These are phyloP conservation scores for Hemileccinum impolitum DNA, from an alignment of 768 basidiomycete species.

Conservation along the genomic window DNA sequence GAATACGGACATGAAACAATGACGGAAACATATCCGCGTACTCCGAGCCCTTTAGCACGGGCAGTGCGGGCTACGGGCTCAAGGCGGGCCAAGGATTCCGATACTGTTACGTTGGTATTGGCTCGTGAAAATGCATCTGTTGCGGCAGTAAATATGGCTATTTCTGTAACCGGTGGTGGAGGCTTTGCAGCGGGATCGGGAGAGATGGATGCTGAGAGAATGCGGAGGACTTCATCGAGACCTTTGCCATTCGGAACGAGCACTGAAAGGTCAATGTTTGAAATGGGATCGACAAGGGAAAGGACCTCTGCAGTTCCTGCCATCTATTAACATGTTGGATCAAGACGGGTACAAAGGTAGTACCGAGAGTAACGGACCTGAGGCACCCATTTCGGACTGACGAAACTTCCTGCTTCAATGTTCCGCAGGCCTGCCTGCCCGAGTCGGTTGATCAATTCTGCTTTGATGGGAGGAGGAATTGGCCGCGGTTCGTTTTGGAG, in stretches of 20 bases:
- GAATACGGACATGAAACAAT: slow-evolving; percentile 83
- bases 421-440: slow-evolving; percentile 60
- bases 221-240: slow-evolving; percentile 59
- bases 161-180: slow-evolving; percentile 68
- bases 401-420: slow-evolving; percentile 88
- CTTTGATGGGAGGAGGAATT: slow-evolving; percentile 71
- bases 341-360: background rate
- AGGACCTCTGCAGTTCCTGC: slow-evolving; percentile 80
- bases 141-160: slow-evolving; percentile 86
- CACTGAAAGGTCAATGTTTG: slow-evolving; percentile 68
- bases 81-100: slow-evolving; percentile 65
- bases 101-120: slow-evolving; percentile 76
- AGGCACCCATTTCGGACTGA: slow-evolving; percentile 91
- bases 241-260: slow-evolving; percentile 81
- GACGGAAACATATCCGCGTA: slow-evolving; percentile 85
- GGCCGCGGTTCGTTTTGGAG: slow-evolving; percentile 83
- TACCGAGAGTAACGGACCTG: slow-evolving; percentile 46
- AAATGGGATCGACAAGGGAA: slow-evolving; percentile 47
- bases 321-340: slow-evolving; percentile 53
- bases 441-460: slow-evolving; percentile 76
- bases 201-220: slow-evolving; percentile 40
- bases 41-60: slow-evolving; percentile 55
- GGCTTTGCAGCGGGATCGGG: slow-evolving; percentile 28
- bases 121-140: slow-evolving; percentile 83
- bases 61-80: slow-evolving; percentile 62